Conservation (phyloP, 1,284 basidiomycete genomes). For the Ceratobasidium papillatum region DNA sequence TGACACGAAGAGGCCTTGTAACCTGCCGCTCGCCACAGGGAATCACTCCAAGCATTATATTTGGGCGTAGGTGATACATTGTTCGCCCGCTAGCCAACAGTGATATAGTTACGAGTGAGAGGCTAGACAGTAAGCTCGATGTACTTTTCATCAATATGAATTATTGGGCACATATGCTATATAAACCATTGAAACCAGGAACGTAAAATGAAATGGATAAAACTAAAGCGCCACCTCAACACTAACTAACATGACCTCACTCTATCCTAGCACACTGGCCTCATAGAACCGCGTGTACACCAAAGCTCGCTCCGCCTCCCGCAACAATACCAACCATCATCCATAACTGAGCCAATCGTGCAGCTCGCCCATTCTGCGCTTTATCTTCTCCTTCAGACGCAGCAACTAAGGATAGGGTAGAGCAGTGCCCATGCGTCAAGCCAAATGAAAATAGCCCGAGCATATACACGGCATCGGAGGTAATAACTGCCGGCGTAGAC, state of each 20-base stretch:
- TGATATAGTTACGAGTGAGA: not conserved
- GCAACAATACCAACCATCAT: slow-evolving; percentile 76
- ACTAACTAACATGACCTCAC: not conserved
- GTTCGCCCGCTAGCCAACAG: not conserved
- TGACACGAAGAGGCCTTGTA: not conserved
- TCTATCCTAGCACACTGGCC: not conserved
- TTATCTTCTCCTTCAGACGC: slow-evolving; percentile 74
- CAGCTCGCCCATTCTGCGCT: slow-evolving; percentile 67
- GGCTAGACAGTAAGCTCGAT: no score
- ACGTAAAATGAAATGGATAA: not conserved
- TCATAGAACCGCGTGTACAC: slow-evolving; percentile 61
- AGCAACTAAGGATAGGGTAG: slow-evolving; percentile 74
- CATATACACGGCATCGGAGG: slow-evolving; percentile 79
- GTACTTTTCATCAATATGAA: not conserved
- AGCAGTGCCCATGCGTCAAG: slow-evolving; percentile 77
- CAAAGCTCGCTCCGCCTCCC: slow-evolving; percentile 82
- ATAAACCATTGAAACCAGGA: not conserved
- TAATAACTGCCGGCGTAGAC: slow-evolving; percentile 62
- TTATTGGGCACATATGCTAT: no score
- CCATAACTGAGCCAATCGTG: slow-evolving; percentile 80
- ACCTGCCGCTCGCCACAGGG: not conserved
- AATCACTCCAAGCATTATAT: no score
- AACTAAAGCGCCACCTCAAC: not conserved
- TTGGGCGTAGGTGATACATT: no score
- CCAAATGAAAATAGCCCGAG: slow-evolving; percentile 75